A percentile compares a stretch with the other conserved stretches of the same genome.
These are phyloP conservation scores for Solanum commersonii DNA, from an alignment of 257 asterid species.

Conservation along the genomic window DNA sequence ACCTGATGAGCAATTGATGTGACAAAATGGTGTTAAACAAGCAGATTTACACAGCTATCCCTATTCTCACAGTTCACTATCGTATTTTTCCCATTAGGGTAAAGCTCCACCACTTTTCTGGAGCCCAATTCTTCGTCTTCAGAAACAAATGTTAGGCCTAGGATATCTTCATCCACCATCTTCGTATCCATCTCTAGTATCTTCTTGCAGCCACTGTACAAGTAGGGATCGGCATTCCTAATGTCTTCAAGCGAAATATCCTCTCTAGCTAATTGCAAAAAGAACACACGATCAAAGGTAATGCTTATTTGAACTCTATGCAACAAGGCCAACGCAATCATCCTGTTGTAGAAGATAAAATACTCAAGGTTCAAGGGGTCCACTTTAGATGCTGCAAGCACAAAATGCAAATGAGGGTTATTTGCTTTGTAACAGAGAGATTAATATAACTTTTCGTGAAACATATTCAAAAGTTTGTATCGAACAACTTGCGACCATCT, in stretches of 20 bases:
- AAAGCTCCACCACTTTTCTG: background rate
- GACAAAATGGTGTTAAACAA: slow-evolving; percentile 41
- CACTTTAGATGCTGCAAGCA: slow-evolving; percentile 76
- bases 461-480: background rate
- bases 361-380: slow-evolving; percentile 76
- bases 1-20: slow-evolving; percentile 50
- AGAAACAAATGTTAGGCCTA: too few relatives aligned
- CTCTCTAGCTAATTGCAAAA: too few relatives aligned
- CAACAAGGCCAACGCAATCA: background rate
- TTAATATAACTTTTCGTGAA: background rate
- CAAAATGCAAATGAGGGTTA: background rate
- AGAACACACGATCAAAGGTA: too few relatives aligned
- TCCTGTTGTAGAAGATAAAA: slow-evolving; percentile 16
- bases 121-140: background rate
- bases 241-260: too few relatives aligned
- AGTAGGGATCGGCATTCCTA: too few relatives aligned
- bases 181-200: too few relatives aligned
- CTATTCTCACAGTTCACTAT: background rate
- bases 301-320: too few relatives aligned
- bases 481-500: background rate
- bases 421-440: background rate
- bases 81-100: background rate
- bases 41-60: background rate
- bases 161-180: too few relatives aligned
- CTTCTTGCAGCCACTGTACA: too few relatives aligned